Evolutionary conservation across 208 protist species (phyloP).

Genomic region (Trypanosoma cruzi): DNA sequence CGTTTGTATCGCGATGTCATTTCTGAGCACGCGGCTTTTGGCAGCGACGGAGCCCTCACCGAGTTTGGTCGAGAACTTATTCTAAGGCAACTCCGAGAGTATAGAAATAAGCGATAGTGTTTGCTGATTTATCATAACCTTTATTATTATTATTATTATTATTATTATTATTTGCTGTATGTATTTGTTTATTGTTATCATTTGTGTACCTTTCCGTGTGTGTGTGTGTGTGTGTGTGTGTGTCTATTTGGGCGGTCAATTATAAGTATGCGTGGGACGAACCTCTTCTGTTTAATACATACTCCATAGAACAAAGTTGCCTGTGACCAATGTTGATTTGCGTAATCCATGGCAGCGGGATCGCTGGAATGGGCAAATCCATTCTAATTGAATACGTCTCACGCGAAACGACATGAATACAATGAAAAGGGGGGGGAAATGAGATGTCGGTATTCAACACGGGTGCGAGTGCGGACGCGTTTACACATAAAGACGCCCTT

Average conservation of each 20-base stretch:
- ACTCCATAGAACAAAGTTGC: conserved; percentile 1
- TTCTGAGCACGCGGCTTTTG: conserved; percentile 41
- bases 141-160: neutral
- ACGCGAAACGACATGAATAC: neutral
- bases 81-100: conserved; percentile 55
- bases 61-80: conserved; percentile 71
- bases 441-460: too few relatives aligned
- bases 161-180: conserved; percentile 13
- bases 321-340: too few relatives aligned
- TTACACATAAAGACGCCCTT: neutral
- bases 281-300: neutral
- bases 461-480: too few relatives aligned
- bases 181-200: conserved; percentile 6
- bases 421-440: neutral
- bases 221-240: too few relatives aligned
- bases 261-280: conserved; percentile 23
- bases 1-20: conserved; percentile 34
- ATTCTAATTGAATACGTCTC: neutral
- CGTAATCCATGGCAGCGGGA: neutral
- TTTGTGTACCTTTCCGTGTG: neutral
- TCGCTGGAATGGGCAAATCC: neutral
- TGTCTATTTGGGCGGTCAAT: neutral
- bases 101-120: conserved; percentile 25
- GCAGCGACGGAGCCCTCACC: conserved; percentile 35
- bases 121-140: neutral